Evolutionary conservation across 179 eudicot genomes (phyloP), one percentile per base, ranked within the genome.

Genomic region (Nepenthes alata): DNA sequence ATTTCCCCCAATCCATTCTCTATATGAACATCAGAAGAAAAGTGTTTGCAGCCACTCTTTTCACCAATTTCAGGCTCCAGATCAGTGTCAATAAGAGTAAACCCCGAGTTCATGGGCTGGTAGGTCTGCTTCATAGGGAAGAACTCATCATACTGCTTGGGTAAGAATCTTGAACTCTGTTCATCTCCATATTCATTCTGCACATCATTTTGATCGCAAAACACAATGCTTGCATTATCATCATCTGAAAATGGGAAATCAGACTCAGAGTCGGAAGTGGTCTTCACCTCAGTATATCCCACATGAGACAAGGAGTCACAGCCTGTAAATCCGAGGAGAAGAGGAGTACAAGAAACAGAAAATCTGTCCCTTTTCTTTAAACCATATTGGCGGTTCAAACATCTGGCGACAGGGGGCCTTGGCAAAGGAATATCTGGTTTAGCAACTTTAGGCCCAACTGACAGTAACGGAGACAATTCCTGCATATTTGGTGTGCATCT

Each of bases 361-460:
- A 78, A 65, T 39, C 78, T 79, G 48, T 87, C 80, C 64, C 71
- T 66, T 66, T 70, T 83, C 73, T 77, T 89, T 36, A 83, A 58
- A 55, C 81, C 86, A 51, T 83, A 84, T n/a, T 47, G 83, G 68
- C 69, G 87, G 64, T 53, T 91, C 75, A 75, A 79, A 72, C 48
- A 77, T 61, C 84, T 78, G 11, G 72, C 78, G 4, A 74, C 76
- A n/a, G 84, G 80, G 11, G 83, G 70, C 41, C 74, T 86, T 41
- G 97, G 95, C 73, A 81, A 47, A 51, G 97, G 89, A 64, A 77
- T 70, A 63, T 82, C 79, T 2, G 86, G 78, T 71, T 75, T 90
- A 39, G 76, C 52, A 67, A 69, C 65, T 15, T 70, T 72, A 47
- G 74, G 47, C 53, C 77, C 76, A 50, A 71, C 62, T 14, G 83